Conservation (phyloP, 805 yeast species). For the Pichia nakasei region DNA sequence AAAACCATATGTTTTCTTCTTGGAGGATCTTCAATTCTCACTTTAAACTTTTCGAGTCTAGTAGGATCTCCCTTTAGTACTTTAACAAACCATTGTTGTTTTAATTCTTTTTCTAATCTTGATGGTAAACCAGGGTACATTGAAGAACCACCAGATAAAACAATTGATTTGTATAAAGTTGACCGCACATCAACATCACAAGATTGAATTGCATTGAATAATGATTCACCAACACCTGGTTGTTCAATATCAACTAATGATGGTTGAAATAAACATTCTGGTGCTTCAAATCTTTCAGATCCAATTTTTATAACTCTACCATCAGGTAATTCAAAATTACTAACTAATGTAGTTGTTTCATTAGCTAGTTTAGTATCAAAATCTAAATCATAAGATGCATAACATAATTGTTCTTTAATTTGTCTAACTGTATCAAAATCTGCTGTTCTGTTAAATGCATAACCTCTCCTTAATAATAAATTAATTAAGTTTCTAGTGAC, state of each 20-base stretch:
- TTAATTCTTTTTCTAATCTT: constrained; percentile 88
- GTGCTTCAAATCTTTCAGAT: constrained; percentile 92
- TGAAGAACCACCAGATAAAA: constrained; percentile 93
- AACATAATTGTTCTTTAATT: constrained; percentile 92
- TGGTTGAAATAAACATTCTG: constrained; percentile 96
- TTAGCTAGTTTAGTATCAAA: constrained; percentile 79
- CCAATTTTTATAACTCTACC: constrained; percentile 93
- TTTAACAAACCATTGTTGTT: constrained; percentile 89
- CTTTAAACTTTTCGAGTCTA: constrained; percentile 85
- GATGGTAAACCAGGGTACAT: constrained; percentile 99
- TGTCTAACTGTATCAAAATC: constrained; percentile 98
- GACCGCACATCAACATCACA: constrained; percentile 93
- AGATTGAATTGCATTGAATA: constrained; percentile 86
- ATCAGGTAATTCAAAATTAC: constrained; percentile 89
- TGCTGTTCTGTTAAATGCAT: constrained; percentile 96
- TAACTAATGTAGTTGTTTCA: constrained; percentile 93
- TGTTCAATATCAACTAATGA: constrained; percentile 91
- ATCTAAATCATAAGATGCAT: constrained; percentile 89
- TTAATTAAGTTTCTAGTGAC: constrained; percentile 94
- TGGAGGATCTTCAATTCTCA: constrained; percentile 96
- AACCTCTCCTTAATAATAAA: constrained; percentile 86
- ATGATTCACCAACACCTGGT: constrained; percentile 90
- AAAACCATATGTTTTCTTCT: constrained; percentile 98
- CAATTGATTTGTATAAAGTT: constrained; percentile 83
- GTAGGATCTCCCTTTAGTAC: constrained; percentile 83